Percentiles rank a stretch among this genome's conserved stretches.
phyloP scores from a whole-genome alignment of 1,284 basidiomycete species.

The Ceraceosorus guamensis region DNA sequence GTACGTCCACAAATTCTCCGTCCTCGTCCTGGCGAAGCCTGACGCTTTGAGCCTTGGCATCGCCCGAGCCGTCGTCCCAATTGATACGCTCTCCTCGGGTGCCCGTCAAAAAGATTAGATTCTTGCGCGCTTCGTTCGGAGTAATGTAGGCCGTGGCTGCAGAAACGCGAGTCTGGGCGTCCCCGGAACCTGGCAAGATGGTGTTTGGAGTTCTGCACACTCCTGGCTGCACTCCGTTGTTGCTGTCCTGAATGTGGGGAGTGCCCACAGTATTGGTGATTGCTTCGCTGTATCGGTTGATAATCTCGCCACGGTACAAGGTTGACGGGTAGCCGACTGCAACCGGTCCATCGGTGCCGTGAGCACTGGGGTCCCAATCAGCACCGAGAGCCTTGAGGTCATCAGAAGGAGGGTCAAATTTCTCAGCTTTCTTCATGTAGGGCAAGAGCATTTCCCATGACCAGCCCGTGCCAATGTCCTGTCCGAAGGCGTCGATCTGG shows the following conservation, averaged over 20 bases:
- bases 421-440: constrained; percentile 59
- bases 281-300: constrained; percentile 55
- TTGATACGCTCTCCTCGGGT: constrained; percentile 45
- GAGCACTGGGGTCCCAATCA: constrained; percentile 51
- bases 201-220: constrained; percentile 51
- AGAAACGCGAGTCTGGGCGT: constrained; percentile 49
- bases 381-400: constrained; percentile 55
- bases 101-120: constrained; percentile 56
- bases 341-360: constrained; percentile 57
- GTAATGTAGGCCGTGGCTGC: constrained; percentile 53
- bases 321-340: constrained; percentile 51
- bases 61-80: constrained; percentile 16
- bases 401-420: constrained; percentile 56
- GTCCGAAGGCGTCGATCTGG: constrained; percentile 59
- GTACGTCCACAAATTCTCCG: constrained; percentile 47
- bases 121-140: constrained; percentile 52
- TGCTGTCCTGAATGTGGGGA: constrained; percentile 53
- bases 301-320: constrained; percentile 60
- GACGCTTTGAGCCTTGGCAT: constrained; percentile 23
- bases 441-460: constrained; percentile 56
- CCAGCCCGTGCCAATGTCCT: constrained; percentile 57
- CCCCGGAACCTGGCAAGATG: constrained; percentile 43
- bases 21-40: too few species aligned
- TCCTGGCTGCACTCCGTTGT: constrained; percentile 57
- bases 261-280: constrained; percentile 55